Conservation (phyloP, 345 rosid genomes). For the Laguncularia racemosa region DNA sequence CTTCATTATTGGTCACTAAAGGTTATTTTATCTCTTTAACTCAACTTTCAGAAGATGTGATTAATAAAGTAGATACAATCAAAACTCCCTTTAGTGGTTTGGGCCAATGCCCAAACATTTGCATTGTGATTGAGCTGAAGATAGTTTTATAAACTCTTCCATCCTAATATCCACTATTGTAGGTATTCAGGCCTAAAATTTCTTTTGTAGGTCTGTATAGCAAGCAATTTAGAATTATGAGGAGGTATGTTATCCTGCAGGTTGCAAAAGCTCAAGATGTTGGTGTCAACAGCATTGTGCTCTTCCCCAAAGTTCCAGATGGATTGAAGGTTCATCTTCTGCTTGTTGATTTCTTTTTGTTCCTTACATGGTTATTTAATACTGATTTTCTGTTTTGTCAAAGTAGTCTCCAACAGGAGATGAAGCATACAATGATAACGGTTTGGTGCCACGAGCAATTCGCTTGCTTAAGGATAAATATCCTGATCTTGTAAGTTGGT, state of each 20-base stretch:
- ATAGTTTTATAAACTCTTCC: too few species aligned
- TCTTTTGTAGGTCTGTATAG: too few species aligned
- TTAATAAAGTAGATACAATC: too few species aligned
- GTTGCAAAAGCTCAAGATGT: slow-evolving; percentile 89
- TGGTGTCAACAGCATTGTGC: slow-evolving; percentile 79
- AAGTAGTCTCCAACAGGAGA: slow-evolving; percentile 69
- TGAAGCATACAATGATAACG: slow-evolving; percentile 89
- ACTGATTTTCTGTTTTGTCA: neutral
- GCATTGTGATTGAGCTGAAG: too few species aligned
- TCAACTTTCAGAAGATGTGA: too few species aligned
- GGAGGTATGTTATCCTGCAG: slow-evolving; percentile 27
- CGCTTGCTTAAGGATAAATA: slow-evolving; percentile 67
- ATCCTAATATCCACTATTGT: too few species aligned
- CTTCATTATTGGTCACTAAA: too few species aligned
- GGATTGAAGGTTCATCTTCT: slow-evolving; percentile 64
- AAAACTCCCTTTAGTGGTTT: too few species aligned
- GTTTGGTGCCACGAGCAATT: slow-evolving; percentile 76
- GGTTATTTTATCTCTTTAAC: too few species aligned
- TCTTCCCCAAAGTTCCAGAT: slow-evolving; percentile 96
- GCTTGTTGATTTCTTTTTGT: slow-evolving; percentile 5
- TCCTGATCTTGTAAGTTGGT: slow-evolving; percentile 74
- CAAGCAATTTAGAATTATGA: neutral
- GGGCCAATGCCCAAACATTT: too few species aligned
- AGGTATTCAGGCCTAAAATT: too few species aligned
- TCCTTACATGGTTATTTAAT: slow-evolving; percentile 1